phyloP scores from a whole-genome alignment of 75 land plant genomes.

The Picea glauca region DNA sequence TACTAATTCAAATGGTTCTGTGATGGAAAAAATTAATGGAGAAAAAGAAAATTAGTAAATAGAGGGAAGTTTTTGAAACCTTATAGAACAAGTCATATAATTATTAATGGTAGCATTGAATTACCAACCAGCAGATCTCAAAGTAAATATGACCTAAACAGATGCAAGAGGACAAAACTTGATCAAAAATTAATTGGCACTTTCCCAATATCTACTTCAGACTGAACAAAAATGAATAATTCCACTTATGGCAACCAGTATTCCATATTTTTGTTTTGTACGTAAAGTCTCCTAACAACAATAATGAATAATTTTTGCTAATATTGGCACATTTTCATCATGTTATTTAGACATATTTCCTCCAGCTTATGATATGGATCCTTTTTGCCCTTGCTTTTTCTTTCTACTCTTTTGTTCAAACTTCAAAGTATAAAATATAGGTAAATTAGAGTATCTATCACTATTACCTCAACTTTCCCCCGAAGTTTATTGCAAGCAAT shows the following conservation, averaged over 20 bases:
- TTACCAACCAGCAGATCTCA: background rate
- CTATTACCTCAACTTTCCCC: conserved; percentile 70
- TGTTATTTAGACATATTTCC: background rate
- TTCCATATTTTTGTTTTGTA: background rate
- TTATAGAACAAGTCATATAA: background rate
- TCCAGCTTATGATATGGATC: background rate
- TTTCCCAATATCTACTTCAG: background rate
- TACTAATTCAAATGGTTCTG: background rate
- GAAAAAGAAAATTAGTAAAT: background rate
- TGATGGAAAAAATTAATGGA: background rate
- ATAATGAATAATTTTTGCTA: background rate
- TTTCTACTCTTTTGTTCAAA: background rate
- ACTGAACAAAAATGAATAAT: background rate
- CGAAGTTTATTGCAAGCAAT: conserved; percentile 65
- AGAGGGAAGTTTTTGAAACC: background rate
- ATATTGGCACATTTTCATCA: background rate
- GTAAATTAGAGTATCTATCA: background rate
- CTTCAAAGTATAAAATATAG: background rate
- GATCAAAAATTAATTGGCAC: background rate
- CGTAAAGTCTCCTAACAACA: background rate
- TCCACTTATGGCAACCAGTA: background rate
- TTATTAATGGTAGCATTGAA: background rate
- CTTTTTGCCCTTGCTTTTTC: background rate
- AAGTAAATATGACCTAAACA: background rate
- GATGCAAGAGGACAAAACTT: background rate